Evolutionary conservation across 495 filamentous ascomycete genomes (phyloP), one percentile per base, ranked within the genome.

Genomic region (Penicillium ucsense): DNA sequence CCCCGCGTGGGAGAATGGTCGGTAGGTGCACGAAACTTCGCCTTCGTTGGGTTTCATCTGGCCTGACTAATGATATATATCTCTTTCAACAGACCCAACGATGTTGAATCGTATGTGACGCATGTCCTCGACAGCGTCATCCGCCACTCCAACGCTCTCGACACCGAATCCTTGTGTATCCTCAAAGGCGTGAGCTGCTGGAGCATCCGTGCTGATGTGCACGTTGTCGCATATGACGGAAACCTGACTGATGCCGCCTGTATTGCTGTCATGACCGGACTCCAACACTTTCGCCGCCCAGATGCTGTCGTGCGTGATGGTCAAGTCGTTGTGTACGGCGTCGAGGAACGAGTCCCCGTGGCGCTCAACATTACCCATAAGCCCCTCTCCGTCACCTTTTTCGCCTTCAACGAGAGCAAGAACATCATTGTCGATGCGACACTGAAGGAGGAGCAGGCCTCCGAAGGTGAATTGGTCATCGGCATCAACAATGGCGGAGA

Each of bases 101-200:
- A 89, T 43, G 77, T 81, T 34, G 92, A 98, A 70, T 71, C 86
- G 2, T 77, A 92, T 45, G 80, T 95, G 38, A 86, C 90, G 7
- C 83, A 89, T 35, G 74, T 90, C 41, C 83, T 98, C 34, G 92
- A 98, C 66, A 89, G 94, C 56, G 83, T 94, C 10, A 80, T 98
- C 50, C 91, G 94, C 30, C 87, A 91, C 40, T 94, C 89, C 5
- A 81, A 80, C 50, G 92, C 92, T 7, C 76, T 98, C 28, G 89
- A 95, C 60, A 95, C 89, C 30, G 92, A 98, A 69, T 94, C 89
- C 2, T 78, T 98, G 31, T 98, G 92, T 62, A 86, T 98, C 9
- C 66, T 97, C 27, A 89, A 92, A 28, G 89, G 88, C 9, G 73
- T 84, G 45, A 94, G 90, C 65, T 89, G 85, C 68, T 98, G 92